These are phyloP conservation scores for Xylaria sp. DNA, from an alignment of 2,329 filamentous ascomycete genomes.

Conservation along the genomic window DNA sequence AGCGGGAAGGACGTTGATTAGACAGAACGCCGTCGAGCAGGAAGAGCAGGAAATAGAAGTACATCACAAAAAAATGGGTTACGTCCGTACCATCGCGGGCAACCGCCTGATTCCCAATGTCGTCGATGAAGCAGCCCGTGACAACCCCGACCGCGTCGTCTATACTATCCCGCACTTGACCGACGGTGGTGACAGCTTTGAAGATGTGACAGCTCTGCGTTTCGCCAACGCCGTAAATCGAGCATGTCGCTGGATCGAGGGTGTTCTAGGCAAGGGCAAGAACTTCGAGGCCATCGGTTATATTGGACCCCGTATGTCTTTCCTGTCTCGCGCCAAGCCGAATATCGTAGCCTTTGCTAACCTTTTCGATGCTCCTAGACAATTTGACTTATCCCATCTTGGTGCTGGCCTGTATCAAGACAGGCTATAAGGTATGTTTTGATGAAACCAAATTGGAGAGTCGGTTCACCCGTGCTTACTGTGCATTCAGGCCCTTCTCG, in stretches of 20 bases:
- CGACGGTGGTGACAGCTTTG: slow-evolving; percentile 42
- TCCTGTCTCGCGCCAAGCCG: not conserved
- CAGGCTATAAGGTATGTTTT: slow-evolving; percentile 41
- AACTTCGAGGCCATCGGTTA: slow-evolving; percentile 43
- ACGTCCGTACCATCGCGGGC: slow-evolving; percentile 33
- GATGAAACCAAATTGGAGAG: too few relatives aligned
- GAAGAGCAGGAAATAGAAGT: slow-evolving; percentile 3
- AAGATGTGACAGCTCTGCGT: slow-evolving; percentile 40
- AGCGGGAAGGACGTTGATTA: slow-evolving; percentile 15
- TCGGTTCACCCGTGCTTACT: slow-evolving; percentile 6
- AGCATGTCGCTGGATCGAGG: slow-evolving; percentile 41
- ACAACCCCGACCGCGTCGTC: slow-evolving; percentile 40
- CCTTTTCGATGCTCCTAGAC: slow-evolving; percentile 27
- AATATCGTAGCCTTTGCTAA: slow-evolving; percentile 21
- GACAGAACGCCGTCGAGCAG: not conserved
- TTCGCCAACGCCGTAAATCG: slow-evolving; percentile 44
- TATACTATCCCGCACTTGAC: slow-evolving; percentile 43
- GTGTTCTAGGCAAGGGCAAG: slow-evolving; percentile 38
- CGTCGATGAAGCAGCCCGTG: slow-evolving; percentile 42
- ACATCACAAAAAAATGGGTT: slow-evolving; percentile 33
- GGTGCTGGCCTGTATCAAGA: slow-evolving; percentile 43
- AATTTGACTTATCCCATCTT: slow-evolving; percentile 42
- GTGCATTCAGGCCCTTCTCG: slow-evolving; percentile 38
- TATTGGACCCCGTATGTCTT: slow-evolving; percentile 42
- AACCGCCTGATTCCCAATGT: slow-evolving; percentile 43